These are phyloP conservation scores for Pestalotiopsis fici DNA, from an alignment of 2,329 filamentous ascomycete genomes.

Conservation along the genomic window DNA sequence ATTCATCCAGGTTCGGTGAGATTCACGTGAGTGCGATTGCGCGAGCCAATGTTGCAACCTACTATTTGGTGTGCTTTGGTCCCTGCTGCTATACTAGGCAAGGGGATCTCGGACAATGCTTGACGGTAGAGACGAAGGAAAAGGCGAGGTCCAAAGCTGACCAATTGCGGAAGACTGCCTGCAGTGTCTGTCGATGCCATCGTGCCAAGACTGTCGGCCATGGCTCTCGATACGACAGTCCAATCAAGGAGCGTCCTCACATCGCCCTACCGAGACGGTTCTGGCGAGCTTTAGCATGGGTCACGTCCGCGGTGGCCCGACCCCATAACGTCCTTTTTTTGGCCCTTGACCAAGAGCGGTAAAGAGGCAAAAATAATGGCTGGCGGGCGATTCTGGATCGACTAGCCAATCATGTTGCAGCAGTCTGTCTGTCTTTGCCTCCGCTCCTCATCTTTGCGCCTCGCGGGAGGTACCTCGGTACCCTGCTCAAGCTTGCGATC, in stretches of 20 bases:
- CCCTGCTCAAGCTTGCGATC: not conserved
- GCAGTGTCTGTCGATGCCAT: not conserved
- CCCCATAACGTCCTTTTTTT: not conserved
- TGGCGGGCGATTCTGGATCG: not conserved
- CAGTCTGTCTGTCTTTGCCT: not conserved
- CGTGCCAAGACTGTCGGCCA: not conserved
- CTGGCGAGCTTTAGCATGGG: not conserved
- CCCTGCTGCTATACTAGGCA: not conserved
- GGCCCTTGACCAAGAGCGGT: not conserved
- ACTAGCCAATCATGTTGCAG: not conserved
- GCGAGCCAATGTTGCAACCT: not conserved
- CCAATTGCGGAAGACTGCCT: not conserved
- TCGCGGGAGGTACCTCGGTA: not conserved
- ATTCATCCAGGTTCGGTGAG: not conserved
- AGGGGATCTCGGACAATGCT: not conserved
- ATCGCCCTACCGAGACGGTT: not conserved
- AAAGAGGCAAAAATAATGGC: not conserved
- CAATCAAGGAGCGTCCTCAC: not conserved
- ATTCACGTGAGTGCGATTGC: not conserved
- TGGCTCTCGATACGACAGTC: not conserved
- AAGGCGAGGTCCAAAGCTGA: not conserved
- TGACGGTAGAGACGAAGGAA: not conserved
- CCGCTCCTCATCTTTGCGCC: not conserved
- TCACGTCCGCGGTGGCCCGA: not conserved
- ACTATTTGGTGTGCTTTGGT: no score